A percentile compares a stretch with the other conserved stretches of the same genome.
These are phyloP conservation scores for Clonostachys solani DNA, from an alignment of 2,329 filamentous ascomycete species.

Conservation along the genomic window DNA sequence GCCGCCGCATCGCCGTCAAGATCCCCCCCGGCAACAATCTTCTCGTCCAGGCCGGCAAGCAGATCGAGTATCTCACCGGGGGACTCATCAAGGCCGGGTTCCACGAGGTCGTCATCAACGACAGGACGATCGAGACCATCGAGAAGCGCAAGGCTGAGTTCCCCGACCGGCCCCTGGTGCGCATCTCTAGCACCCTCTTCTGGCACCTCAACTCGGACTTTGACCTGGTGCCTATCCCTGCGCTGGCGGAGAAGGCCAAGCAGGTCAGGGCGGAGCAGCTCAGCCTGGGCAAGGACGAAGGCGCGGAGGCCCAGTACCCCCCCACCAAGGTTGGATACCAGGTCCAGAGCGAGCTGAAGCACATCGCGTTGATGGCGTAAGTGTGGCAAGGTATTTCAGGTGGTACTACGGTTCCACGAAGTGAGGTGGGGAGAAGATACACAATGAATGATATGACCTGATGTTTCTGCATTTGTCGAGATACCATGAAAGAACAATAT, in stretches of 20 bases:
- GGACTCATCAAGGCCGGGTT: slow-evolving; percentile 58
- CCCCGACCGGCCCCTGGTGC: slow-evolving; percentile 45
- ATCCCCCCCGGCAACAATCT: slow-evolving; percentile 55
- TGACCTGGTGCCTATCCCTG: slow-evolving; percentile 46
- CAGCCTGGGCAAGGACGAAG: slow-evolving; percentile 48
- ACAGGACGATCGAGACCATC: slow-evolving; percentile 43
- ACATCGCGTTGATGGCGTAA: slow-evolving; percentile 34
- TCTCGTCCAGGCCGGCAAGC: slow-evolving; percentile 59
- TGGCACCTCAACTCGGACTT: slow-evolving; percentile 56
- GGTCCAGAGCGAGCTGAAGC: slow-evolving; percentile 36
- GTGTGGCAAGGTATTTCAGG: not conserved
- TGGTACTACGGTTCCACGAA: too few species aligned
- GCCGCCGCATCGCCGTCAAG: slow-evolving; percentile 51
- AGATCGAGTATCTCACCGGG: slow-evolving; percentile 57
- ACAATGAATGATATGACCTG: too few species aligned
- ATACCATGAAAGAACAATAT: too few species aligned
- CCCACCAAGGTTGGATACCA: slow-evolving; percentile 56
- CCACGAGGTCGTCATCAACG: slow-evolving; percentile 58
- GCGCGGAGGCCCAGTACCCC: slow-evolving; percentile 39
- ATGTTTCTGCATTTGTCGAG: too few species aligned
- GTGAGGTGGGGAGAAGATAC: too few species aligned
- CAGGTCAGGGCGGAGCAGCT: slow-evolving; percentile 40
- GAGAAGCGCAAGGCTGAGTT: slow-evolving; percentile 30
- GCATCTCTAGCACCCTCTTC: slow-evolving; percentile 58
- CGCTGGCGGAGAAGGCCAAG: slow-evolving; percentile 37